Evolutionary conservation across 2,329 filamentous ascomycete species (phyloP).

Genomic region (Diplodia seriata): DNA sequence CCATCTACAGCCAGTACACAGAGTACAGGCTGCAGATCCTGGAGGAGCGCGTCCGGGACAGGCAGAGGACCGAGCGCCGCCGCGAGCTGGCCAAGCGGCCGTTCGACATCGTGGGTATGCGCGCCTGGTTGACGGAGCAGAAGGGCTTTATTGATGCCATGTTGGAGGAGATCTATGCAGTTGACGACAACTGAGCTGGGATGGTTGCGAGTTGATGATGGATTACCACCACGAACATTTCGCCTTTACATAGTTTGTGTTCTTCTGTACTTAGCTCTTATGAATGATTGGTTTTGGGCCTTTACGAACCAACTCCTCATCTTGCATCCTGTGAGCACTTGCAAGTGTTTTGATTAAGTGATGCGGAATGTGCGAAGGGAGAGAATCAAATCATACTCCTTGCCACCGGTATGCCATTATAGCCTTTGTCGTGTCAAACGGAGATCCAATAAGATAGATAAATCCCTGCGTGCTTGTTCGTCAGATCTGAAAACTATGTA

Average conservation of each 20-base stretch:
- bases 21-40: slow-evolving; percentile 51
- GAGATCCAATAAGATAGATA: too few species aligned
- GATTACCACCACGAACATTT: too few species aligned
- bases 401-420: too few species aligned
- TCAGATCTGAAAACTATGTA: too few species aligned
- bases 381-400: too few species aligned
- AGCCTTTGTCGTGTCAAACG: too few species aligned
- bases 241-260: neutral
- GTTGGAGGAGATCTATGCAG: slow-evolving; percentile 9
- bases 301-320: too few species aligned
- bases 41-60: slow-evolving; percentile 45
- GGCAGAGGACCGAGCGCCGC: slow-evolving; percentile 40
- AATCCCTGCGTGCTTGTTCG: too few species aligned
- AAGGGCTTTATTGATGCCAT: slow-evolving; percentile 42
- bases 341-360: too few species aligned
- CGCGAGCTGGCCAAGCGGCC: slow-evolving; percentile 15
- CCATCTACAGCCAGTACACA: slow-evolving; percentile 49
- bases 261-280: neutral
- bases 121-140: slow-evolving; percentile 45
- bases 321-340: too few species aligned
- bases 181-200: neutral
- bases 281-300: too few species aligned
- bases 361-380: too few species aligned
- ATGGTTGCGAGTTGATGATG: neutral
- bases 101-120: slow-evolving; percentile 39